Percentiles rank a stretch among this genome's conserved stretches.
Evolutionary conservation across 2,329 filamentous ascomycete species (phyloP).

Genomic region (Knoxdaviesia capensis): DNA sequence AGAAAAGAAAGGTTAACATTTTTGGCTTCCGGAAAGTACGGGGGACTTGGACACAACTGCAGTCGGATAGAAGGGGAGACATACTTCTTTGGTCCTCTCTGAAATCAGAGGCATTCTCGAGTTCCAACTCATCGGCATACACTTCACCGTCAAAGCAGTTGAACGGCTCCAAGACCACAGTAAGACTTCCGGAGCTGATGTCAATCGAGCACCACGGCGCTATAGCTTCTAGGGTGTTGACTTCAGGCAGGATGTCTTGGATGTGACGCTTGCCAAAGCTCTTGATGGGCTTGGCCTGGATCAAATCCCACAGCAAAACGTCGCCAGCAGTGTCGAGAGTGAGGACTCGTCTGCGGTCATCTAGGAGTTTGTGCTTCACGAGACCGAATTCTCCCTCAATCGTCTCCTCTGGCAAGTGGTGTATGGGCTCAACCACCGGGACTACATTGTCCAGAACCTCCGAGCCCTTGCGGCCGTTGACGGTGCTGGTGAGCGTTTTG

Average conservation of each 20-base stretch:
- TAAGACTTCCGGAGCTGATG: slow-evolving; percentile 76
- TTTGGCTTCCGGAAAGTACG: neutral
- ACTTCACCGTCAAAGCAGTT: slow-evolving; percentile 96
- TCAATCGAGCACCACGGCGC: slow-evolving; percentile 95
- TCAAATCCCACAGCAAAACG: slow-evolving; percentile 83
- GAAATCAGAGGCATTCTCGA: slow-evolving; percentile 60
- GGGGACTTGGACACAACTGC: neutral
- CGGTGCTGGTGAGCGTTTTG: slow-evolving; percentile 17
- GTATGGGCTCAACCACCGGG: slow-evolving; percentile 34
- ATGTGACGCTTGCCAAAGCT: slow-evolving; percentile 90
- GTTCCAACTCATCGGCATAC: slow-evolving; percentile 73
- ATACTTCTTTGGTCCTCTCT: slow-evolving; percentile 83
- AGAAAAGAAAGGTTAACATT: slow-evolving; percentile 7
- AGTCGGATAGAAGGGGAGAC: slow-evolving; percentile 10
- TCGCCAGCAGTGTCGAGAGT: slow-evolving; percentile 92
- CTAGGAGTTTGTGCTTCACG: slow-evolving; percentile 81
- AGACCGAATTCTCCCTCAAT: slow-evolving; percentile 92
- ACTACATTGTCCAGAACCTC: slow-evolving; percentile 10
- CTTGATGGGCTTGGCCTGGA: slow-evolving; percentile 71
- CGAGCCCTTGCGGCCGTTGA: slow-evolving; percentile 14
- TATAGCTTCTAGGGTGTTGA: slow-evolving; percentile 77
- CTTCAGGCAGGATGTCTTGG: slow-evolving; percentile 70
- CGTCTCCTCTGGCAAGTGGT: slow-evolving; percentile 52
- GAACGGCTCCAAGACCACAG: slow-evolving; percentile 79
- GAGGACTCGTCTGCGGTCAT: slow-evolving; percentile 72